Percentiles rank a stretch among this genome's conserved stretches.
These are phyloP conservation scores for Picea engelmannii DNA, from an alignment of 83 land plant species.

Conservation along the genomic window DNA sequence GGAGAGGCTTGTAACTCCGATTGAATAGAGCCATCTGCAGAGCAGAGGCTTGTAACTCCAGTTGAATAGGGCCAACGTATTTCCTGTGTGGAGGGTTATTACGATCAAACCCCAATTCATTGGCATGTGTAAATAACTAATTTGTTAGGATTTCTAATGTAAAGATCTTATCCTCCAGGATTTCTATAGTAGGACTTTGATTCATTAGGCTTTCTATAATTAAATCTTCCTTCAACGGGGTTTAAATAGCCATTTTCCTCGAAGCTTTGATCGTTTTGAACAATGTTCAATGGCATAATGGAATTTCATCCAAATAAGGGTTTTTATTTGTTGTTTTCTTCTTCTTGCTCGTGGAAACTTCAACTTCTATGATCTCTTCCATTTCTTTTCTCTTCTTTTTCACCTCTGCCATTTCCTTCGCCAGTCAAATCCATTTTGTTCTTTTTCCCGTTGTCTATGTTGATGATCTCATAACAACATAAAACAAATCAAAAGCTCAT, in stretches of 20 bases:
- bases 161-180: not conserved
- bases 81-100: not conserved
- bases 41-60: conserved; percentile 61
- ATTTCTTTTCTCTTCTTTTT: not conserved
- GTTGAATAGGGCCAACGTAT: conserved; percentile 12
- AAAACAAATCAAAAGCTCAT: no score
- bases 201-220: not conserved
- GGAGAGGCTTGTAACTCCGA: no score
- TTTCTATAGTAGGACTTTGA: not conserved
- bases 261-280: no score
- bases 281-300: no score
- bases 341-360: not conserved
- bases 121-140: not conserved
- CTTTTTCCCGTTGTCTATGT: conserved; percentile 29
- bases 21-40: conserved; percentile 19
- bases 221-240: not conserved
- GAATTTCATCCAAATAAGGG: not conserved
- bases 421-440: conserved; percentile 37
- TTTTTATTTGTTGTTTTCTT: not conserved
- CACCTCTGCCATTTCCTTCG: conserved; percentile 13
- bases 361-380: not conserved
- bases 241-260: not conserved
- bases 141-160: not conserved
- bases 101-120: no score
- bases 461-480: no score